phyloP scores from a whole-genome alignment of 768 basidiomycete species.

The Psilocybe cubensis region DNA sequence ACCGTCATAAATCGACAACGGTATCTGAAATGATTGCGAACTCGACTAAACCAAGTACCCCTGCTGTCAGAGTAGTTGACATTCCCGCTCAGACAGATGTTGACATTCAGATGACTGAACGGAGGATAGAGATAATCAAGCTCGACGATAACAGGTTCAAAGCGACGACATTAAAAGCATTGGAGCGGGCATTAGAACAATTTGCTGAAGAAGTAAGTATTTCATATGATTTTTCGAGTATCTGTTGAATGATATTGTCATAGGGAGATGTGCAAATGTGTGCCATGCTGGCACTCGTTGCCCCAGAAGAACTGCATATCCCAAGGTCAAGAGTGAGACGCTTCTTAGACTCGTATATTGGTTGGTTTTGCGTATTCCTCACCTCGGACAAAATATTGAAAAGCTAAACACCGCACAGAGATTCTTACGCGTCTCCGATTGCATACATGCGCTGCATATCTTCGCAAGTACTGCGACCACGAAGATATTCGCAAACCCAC shows the following conservation, averaged over 20 bases:
- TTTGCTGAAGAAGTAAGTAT: constrained; percentile 60
- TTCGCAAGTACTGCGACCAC: constrained; percentile 64
- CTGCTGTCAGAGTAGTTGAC: constrained; percentile 3
- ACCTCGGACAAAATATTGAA: neutral
- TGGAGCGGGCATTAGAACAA: constrained; percentile 60
- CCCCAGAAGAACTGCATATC: constrained; percentile 59
- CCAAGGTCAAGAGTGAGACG: constrained; percentile 42
- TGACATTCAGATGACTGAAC: constrained; percentile 29
- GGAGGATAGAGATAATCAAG: constrained; percentile 44
- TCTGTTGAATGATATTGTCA: constrained; percentile 5
- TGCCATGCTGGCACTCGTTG: constrained; percentile 69
- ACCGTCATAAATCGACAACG: constrained; percentile 32
- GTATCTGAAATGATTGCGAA: constrained; percentile 33
- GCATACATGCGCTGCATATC: constrained; percentile 70
- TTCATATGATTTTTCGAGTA: neutral
- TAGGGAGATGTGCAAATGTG: constrained; percentile 86
- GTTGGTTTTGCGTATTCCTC: constrained; percentile 38
- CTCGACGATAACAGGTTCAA: constrained; percentile 54
- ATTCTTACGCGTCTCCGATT: constrained; percentile 63
- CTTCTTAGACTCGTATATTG: constrained; percentile 76
- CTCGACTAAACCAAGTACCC: constrained; percentile 14
- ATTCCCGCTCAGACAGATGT: neutral
- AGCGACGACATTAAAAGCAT: constrained; percentile 58
- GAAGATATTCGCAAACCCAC: constrained; percentile 58
- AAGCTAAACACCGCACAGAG: constrained; percentile 41